Percentiles rank a stretch among this genome's conserved stretches.
These are phyloP conservation scores for Zygoascus meyerae DNA, from an alignment of 1,139 yeast genomes.

Conservation along the genomic window DNA sequence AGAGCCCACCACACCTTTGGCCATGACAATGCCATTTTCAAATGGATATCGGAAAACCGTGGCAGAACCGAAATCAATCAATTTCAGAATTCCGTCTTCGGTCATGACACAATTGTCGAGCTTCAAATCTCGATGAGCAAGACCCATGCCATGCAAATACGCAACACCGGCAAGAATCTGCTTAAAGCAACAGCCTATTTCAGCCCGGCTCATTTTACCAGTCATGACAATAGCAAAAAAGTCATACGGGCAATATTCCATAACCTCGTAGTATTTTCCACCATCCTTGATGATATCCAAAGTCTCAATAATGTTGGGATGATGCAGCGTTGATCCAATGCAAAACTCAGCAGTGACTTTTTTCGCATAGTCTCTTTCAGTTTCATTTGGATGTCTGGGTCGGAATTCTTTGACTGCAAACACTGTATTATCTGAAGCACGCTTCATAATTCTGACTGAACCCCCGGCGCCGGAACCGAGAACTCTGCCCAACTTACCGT, in stretches of 20 bases:
- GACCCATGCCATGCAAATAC: conserved; percentile 78
- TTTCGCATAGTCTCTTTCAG: conserved; percentile 83
- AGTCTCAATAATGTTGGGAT: conserved; percentile 90
- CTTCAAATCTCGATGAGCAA: conserved; percentile 93
- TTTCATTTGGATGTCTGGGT: conserved; percentile 75
- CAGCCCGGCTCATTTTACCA: conserved; percentile 79
- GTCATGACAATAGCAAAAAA: conserved; percentile 98
- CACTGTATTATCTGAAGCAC: conserved; percentile 74
- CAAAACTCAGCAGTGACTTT: conserved; percentile 97
- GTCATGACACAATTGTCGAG: conserved; percentile 92
- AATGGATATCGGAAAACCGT: conserved; percentile 91
- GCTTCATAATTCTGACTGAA: conserved; percentile 75
- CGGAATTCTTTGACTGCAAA: conserved; percentile 97
- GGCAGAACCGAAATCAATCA: conserved; percentile 95
- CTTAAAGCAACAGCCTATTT: conserved; percentile 82
- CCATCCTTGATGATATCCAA: conserved; percentile 86
- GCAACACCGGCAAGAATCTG: conserved; percentile 80
- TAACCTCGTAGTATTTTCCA: conserved; percentile 83
- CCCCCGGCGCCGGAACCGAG: conserved; percentile 99
- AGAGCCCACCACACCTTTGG: conserved; percentile 94
- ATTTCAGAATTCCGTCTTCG: conserved; percentile 75
- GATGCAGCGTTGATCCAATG: conserved; percentile 91
- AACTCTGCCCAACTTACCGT: conserved; percentile 83
- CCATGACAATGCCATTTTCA: conserved; percentile 67
- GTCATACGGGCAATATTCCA: conserved; percentile 97